Percentiles rank a stretch among this genome's conserved stretches.
Evolutionary conservation across 2,329 filamentous ascomycete species (phyloP).

Genomic region (Teratosphaeria epicoccoides): DNA sequence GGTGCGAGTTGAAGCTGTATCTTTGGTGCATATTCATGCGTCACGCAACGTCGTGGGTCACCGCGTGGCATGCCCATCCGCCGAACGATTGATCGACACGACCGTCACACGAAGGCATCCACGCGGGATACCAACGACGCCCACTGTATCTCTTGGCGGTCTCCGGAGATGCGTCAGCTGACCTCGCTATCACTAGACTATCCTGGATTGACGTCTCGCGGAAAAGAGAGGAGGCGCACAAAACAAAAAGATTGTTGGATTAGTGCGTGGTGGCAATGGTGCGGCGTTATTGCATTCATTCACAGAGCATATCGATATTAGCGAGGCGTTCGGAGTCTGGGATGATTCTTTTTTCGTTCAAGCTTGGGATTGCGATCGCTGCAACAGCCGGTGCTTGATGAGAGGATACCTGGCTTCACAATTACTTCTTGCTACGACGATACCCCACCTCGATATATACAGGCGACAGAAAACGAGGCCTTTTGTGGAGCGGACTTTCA

Average conservation of each 20-base stretch:
- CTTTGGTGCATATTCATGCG: background rate
- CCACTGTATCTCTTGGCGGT: background rate
- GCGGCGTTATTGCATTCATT: background rate
- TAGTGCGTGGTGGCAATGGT: background rate
- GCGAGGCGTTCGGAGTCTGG: constrained; percentile 22
- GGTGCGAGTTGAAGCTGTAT: background rate
- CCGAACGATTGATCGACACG: background rate
- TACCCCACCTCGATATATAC: constrained; percentile 1
- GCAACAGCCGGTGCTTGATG: constrained; percentile 5
- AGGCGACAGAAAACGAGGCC: background rate
- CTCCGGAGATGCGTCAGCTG: background rate
- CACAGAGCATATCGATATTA: constrained; percentile 8
- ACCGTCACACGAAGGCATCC: background rate
- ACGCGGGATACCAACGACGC: background rate
- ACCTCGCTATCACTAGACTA: background rate
- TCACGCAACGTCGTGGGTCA: background rate
- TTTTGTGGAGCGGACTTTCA: background rate
- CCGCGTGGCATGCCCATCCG: background rate
- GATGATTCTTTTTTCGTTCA: constrained; percentile 16
- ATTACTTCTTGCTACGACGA: constrained; percentile 3
- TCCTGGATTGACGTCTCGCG: background rate
- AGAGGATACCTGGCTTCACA: constrained; percentile 20
- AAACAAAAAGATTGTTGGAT: background rate
- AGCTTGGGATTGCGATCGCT: background rate
- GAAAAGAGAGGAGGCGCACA: background rate